Percentiles rank a stretch among this genome's conserved stretches.
Conservation (phyloP, 805 yeast species). For the Brettanomyces nanus region DNA sequence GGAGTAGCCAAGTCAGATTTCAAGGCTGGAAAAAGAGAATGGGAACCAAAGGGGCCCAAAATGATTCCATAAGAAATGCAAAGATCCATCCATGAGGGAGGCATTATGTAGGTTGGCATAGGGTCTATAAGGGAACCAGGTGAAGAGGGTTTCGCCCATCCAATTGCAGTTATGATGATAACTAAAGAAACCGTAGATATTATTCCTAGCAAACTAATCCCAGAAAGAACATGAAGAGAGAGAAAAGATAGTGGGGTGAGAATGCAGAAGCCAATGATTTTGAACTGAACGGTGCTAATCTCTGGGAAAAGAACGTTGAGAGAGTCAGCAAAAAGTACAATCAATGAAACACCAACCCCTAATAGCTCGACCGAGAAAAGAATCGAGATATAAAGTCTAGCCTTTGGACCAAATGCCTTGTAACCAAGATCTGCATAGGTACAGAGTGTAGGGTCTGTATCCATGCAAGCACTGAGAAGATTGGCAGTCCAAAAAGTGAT, state of each 20-base stretch:
- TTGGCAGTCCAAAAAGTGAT: conserved; percentile 73
- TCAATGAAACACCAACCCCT: conserved; percentile 75
- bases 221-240: conserved; percentile 46
- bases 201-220: conserved; percentile 49
- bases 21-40: conserved; percentile 73
- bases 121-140: conserved; percentile 52
- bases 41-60: conserved; percentile 80
- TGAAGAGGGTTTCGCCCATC: conserved; percentile 29
- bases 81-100: conserved; percentile 28
- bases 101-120: conserved; percentile 37
- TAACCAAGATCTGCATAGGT: conserved; percentile 86
- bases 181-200: conserved; percentile 45
- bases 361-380: conserved; percentile 69
- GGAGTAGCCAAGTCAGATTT: conserved; percentile 73
- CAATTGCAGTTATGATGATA: conserved; percentile 37
- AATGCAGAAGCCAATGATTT: conserved; percentile 57
- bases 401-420: conserved; percentile 74
- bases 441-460: conserved; percentile 69
- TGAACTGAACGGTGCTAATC: conserved; percentile 47
- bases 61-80: conserved; percentile 53
- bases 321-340: conserved; percentile 81
- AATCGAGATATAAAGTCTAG: conserved; percentile 64
- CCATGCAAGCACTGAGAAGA: conserved; percentile 65
- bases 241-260: conserved; percentile 74
- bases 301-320: conserved; percentile 58